Base-by-base conservation (phyloP, 164 flowering plant species). In the Sedum album region DNA sequence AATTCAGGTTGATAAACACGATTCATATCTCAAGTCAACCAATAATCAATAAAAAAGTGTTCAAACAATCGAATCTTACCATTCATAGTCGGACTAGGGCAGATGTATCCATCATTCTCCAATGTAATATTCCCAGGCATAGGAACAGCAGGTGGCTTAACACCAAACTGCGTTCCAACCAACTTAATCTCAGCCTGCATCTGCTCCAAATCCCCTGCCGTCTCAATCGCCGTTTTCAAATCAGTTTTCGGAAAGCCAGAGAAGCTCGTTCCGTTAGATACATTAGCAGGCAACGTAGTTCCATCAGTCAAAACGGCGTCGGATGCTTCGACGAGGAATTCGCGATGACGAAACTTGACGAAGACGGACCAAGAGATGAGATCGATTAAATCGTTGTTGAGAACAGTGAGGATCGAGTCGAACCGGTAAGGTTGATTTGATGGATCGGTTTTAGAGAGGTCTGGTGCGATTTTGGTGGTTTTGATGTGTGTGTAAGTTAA, bases 91-190 rank as follows among this genome's bases (percentile, higher is more conserved):
- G 84, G 76, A 1, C 8, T 36, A 41, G 84, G 79, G 68, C 99
- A 91, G 23, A 66, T 13, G 57, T 72, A 94, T 10, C 97, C 97
- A 75, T 89, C 95, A 66, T 89, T 94, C 35, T 75, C 87, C 25
- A 94, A 84, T 0, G 79, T 66, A 9, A 94, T 76, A 64, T 78
- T 86, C 0, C 42, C 1, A 7, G 96, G 98, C 90, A 86, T 41
- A 6, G 99, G 97, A 49, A 78, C 83, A 25, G 0, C 20, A 7
- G 84, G 82, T 3, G 78, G 18, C 44, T 38, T 75, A 57, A 89
- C 90, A 0, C 96, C 96, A 62, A 83, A 91, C 82, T 86, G 89
- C 7, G 97, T 91, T 39, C 98, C 98, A 31, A 86, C 79, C 67
- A 93, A 70, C 26, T 82, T 65, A 49, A 91, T 77, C 80, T 70